Evolutionary conservation across 352 stramenopile genomes (phyloP).

Genomic region (Pythium volutum): DNA sequence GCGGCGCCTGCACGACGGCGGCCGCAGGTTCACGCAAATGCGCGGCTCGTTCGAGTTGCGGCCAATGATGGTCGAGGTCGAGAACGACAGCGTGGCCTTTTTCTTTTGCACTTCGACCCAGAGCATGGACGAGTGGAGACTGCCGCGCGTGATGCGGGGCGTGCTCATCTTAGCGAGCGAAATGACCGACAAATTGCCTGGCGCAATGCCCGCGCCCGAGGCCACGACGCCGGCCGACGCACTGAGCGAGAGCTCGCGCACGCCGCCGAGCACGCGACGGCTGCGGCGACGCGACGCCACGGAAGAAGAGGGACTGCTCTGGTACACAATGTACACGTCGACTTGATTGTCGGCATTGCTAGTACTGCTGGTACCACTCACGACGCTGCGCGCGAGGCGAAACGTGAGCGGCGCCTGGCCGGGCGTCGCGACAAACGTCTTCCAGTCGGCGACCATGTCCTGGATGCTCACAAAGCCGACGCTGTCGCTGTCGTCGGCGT

Average conservation of each 20-base stretch:
- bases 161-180: conserved; percentile 61
- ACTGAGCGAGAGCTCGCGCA: conserved; percentile 43
- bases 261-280: conserved; percentile 10
- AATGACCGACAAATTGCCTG: conserved; percentile 37
- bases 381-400: conserved; percentile 51
- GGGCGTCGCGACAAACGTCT: conserved; percentile 43
- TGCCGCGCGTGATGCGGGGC: conserved; percentile 35
- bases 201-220: conserved; percentile 3
- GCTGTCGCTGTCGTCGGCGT: conserved; percentile 28
- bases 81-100: conserved; percentile 71
- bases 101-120: conserved; percentile 69
- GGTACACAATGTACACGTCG: conserved; percentile 55
- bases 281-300: conserved; percentile 20
- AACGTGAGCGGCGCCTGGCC: conserved; percentile 56
- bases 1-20: conserved; percentile 46
- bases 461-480: conserved; percentile 69
- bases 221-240: conserved; percentile 22
- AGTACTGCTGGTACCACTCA: conserved; percentile 43
- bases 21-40: conserved; percentile 68
- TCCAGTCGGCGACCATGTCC: conserved; percentile 49
- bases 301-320: too few relatives aligned
- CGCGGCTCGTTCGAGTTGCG: conserved; percentile 55
- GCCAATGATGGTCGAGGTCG: conserved; percentile 69
- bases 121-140: conserved; percentile 66
- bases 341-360: conserved; percentile 27